Conservation (phyloP, 768 basidiomycete genomes). For the Termitomyces sp. region DNA sequence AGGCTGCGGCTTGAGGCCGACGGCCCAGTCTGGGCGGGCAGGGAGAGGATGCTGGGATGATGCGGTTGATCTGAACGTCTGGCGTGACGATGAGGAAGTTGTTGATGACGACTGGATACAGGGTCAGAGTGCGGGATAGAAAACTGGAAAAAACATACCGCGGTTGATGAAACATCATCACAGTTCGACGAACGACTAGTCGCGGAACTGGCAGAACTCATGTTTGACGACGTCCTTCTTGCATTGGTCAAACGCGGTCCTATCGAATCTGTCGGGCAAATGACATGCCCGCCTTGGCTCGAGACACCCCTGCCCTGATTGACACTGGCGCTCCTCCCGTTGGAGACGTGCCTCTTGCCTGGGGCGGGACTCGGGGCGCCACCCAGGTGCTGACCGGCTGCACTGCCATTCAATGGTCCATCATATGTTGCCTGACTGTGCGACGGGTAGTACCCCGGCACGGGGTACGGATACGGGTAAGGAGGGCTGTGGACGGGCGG, state of each 20-base stretch:
- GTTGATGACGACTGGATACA: constrained; percentile 59
- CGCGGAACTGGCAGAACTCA: constrained; percentile 41
- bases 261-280: constrained; percentile 41
- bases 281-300: constrained; percentile 37
- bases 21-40: constrained; percentile 84
- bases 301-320: constrained; percentile 36
- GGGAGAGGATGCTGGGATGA: constrained; percentile 78
- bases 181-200: constrained; percentile 47
- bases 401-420: constrained; percentile 22
- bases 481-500: constrained; percentile 24
- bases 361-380: constrained; percentile 20
- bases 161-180: constrained; percentile 73
- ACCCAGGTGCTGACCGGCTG: constrained; percentile 17
- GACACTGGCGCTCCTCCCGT: constrained; percentile 25
- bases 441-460: constrained; percentile 25
- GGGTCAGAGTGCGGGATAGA: constrained; percentile 6
- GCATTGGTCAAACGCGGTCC: constrained; percentile 63
- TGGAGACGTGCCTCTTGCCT: no score
- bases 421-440: constrained; percentile 22
- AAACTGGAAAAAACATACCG: constrained; percentile 45
- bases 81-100: constrained; percentile 74
- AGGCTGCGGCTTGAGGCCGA: constrained; percentile 74
- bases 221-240: constrained; percentile 39
- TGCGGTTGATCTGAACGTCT: constrained; percentile 68
- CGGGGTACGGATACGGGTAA: constrained; percentile 23